Conservation (phyloP, 139 green algal genomes). For the Asterochloris erici region DNA sequence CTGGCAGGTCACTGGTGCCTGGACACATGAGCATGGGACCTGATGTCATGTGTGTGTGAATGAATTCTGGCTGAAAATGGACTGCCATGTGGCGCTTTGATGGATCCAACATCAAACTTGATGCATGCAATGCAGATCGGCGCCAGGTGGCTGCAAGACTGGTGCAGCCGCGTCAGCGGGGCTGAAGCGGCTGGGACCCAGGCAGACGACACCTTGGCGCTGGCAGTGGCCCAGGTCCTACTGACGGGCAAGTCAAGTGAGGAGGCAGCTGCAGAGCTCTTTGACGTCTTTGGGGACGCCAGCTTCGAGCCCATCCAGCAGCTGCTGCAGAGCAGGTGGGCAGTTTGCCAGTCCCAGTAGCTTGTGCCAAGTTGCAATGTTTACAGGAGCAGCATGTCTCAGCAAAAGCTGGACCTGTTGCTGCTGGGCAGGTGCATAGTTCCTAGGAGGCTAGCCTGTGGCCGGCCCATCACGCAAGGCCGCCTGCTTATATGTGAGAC, state of each 20-base stretch:
- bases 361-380: background rate
- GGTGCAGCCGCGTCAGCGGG: background rate
- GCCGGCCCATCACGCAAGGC: no score
- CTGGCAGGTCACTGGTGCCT: background rate
- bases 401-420: no score
- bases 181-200: constrained; percentile 7
- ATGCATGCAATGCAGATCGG: constrained; percentile 3
- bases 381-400: background rate
- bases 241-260: constrained; percentile 31
- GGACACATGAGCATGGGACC: background rate
- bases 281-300: constrained; percentile 77
- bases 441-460: no score
- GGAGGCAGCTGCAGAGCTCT: constrained; percentile 66
- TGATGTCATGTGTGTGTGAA: background rate
- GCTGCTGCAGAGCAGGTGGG: constrained; percentile 56
- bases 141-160: constrained; percentile 23
- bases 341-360: background rate
- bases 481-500: background rate
- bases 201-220: constrained; percentile 26
- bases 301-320: constrained; percentile 67
- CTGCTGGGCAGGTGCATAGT: background rate
- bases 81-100: background rate
- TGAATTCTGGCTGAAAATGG: background rate
- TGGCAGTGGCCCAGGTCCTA: constrained; percentile 27
- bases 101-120: background rate